Conservation (phyloP, 306 rosid species). For the Sicyos edulis region DNA sequence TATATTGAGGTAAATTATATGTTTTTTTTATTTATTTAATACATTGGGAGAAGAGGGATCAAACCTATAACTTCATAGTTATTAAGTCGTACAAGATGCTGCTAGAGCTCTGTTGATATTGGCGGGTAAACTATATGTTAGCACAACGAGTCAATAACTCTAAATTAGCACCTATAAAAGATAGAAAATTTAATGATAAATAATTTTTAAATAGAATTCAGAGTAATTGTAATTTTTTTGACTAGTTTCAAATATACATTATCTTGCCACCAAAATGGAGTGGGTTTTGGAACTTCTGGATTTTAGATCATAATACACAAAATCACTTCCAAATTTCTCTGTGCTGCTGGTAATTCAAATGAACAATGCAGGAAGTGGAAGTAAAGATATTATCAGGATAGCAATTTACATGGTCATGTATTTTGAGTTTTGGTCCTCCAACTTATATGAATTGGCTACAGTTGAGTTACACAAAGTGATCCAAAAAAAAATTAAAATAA, state of each 20-base stretch:
- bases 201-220: not conserved
- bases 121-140: too few relatives aligned
- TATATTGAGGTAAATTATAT: too few relatives aligned
- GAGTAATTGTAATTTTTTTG: not conserved
- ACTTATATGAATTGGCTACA: conserved; percentile 6
- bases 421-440: conserved; percentile 17
- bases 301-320: not conserved
- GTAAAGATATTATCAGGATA: not conserved
- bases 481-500: not conserved
- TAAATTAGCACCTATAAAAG: too few relatives aligned
- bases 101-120: too few relatives aligned
- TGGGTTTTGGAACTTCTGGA: not conserved
- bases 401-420: conserved; percentile 14
- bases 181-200: too few relatives aligned
- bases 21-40: too few relatives aligned
- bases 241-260: not conserved
- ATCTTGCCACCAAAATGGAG: not conserved
- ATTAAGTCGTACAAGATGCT: too few relatives aligned
- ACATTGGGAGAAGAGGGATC: too few relatives aligned
- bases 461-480: conserved; percentile 8
- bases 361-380: not conserved
- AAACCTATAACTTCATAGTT: too few relatives aligned
- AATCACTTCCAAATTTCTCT: not conserved
- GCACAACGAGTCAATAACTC: too few relatives aligned
- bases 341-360: not conserved